Base-by-base conservation (phyloP, 139 green algal genomes). In the Monoraphidium neglectum region DNA sequence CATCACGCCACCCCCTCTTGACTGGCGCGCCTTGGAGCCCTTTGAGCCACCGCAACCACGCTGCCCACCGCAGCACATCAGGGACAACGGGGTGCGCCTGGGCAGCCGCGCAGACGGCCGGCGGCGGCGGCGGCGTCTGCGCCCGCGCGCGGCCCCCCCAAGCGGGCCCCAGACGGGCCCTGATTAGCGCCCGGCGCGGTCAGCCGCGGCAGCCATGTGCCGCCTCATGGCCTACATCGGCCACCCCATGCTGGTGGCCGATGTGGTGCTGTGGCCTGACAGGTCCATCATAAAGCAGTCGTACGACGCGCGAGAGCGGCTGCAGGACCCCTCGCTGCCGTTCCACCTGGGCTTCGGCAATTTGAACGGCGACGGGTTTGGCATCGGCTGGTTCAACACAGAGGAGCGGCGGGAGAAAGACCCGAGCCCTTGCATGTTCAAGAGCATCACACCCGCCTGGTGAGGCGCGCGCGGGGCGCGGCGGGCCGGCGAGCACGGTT, bases 311-410 rank as follows among this genome's bases (percentile, higher is more conserved):
- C 81, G 90, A 13, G 95, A 99, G 82, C 83, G 95, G 1, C 80
- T 93, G 57, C 87, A 86, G 54, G 89, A 97, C 68, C 83, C 82
- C 5, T 88, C 75, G 0, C 79, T 94, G 56, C 76, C 77, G 13
- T 71, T 67, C 33, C 72, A 81, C 76, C 35, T 86, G 56, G 81
- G 76, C 6, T 88, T 97, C 68, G 94, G 95, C 57, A 98, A 97
- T 78, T 75, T 99, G 0, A 99, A 99, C 78, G 95, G 91, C 13
- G 95, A 98, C 73, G 94, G 94, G 3, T 97, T 97, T 78, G 94
- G 94, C 57, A 96, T 98, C 61, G 95, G 95, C 26, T 97, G 91
- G 94, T 97, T 90, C 81, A 87, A 38, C 16, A 23, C 72, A 0
- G 80, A 90, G 1, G 75, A 88, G 40, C 68, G 74, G 51, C 76